Evolutionary conservation across 2,329 filamentous ascomycete genomes (phyloP), one percentile per base, ranked within the genome.

Genomic region (Claviceps arundinis): DNA sequence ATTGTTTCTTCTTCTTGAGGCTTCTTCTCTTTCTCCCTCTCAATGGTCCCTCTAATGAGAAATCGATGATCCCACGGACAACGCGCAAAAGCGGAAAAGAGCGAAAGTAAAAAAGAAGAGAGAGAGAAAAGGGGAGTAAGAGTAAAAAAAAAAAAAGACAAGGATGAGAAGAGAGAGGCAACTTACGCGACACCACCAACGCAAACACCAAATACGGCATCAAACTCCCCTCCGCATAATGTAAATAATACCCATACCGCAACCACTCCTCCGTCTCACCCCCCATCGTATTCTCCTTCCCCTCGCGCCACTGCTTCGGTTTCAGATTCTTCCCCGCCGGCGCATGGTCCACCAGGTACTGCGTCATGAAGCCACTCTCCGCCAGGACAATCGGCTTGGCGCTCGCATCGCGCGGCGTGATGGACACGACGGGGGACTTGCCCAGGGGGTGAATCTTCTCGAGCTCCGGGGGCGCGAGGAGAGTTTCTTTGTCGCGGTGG

Each of bases 161-260:
- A n/a, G 4, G n/a, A n/a, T 47, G 11, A 50, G 4, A n/a, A 50
- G 7, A 13, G 2, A 50, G 30, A 13, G 24, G 41, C 1, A 37
- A 68, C 72, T 53, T 63, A 77, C 74, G 65, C 4, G 61, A 62
- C 13, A 85, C 70, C 26, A 95, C 68, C 16, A 93, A 63, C 14
- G 74, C 70, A 55, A 87, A 67, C 1, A 90, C 68, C 56, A 93
- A 65, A 47, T 81, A 71, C 0, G 81, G 77, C 84, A 94, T 93
- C 55, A 96, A 69, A 55, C 80, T 87, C 11, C 90, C 91, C 69
- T 96, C 91, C 5, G 80, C 76, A 66, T 90, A 96, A 65, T 95
- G 85, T 74, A 95, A 79, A 58, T 80, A 81, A 64, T 88, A 87
- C 62, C 76, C 72, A 64, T 75, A 81, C 48, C 79, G 72, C 65